Percentiles rank a stretch among this genome's conserved stretches.
These are phyloP conservation scores for Leccinum variicolor DNA, from an alignment of 768 basidiomycete genomes.

Conservation along the genomic window DNA sequence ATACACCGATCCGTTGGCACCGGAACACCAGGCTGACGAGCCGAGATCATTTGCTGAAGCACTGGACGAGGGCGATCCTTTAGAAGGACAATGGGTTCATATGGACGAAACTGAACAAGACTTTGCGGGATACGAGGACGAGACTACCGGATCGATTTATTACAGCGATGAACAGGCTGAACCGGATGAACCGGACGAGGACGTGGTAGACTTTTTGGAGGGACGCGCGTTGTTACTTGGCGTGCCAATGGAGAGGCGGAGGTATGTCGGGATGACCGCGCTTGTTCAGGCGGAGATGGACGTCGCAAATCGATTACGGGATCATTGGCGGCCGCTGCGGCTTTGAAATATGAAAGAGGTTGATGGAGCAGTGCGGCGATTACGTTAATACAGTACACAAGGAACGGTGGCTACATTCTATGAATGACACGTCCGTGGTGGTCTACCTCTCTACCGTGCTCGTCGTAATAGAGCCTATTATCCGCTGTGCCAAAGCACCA, in stretches of 20 bases:
- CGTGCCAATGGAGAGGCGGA: constrained; percentile 14
- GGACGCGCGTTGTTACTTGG: constrained; percentile 53
- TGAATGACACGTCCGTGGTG: constrained; percentile 22
- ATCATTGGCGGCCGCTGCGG: constrained; percentile 67
- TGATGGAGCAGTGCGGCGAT: neutral
- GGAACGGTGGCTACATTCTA: constrained; percentile 17
- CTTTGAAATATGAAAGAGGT: constrained; percentile 30
- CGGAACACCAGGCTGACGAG: constrained; percentile 1
- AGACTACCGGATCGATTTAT: neutral
- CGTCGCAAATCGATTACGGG: constrained; percentile 52
- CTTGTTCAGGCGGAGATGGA: constrained; percentile 54
- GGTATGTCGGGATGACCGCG: constrained; percentile 18
- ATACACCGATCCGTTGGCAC: neutral
- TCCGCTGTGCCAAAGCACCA: constrained; percentile 21
- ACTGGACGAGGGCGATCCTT: neutral
- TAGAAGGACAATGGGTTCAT: neutral
- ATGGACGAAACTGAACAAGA: neutral
- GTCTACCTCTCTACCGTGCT: constrained; percentile 29
- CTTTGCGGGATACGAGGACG: neutral
- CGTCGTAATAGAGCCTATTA: constrained; percentile 16
- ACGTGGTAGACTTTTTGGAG: constrained; percentile 39
- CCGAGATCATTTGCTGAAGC: neutral
- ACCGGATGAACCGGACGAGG: neutral
- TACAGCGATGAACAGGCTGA: neutral
- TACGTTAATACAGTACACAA: neutral